Percentiles rank a stretch among this genome's conserved stretches.
Conservation (phyloP, 257 asterid genomes). For the Scutellaria minor region DNA sequence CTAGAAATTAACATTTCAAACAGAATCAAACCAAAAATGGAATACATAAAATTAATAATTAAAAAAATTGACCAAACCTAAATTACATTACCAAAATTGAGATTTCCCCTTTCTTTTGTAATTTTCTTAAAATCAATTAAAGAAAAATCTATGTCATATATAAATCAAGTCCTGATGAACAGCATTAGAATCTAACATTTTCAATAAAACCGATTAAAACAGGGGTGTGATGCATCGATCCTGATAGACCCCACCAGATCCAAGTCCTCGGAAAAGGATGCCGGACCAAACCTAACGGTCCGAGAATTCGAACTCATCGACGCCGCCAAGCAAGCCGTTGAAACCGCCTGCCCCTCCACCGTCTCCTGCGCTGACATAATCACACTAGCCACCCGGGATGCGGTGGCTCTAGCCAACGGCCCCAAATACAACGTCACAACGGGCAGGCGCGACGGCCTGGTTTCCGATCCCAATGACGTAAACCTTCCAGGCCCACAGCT, state of each 20-base stretch:
- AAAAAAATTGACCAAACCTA: too few relatives aligned
- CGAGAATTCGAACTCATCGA: constrained; percentile 71
- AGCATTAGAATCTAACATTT: too few relatives aligned
- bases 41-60: too few relatives aligned
- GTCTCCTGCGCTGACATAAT: constrained; percentile 84
- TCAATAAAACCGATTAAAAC: background rate
- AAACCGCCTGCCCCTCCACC: constrained; percentile 52
- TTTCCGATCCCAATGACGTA: constrained; percentile 50
- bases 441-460: constrained; percentile 69
- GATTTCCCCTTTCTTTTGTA: too few relatives aligned
- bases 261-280: constrained; percentile 50
- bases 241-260: constrained; percentile 49
- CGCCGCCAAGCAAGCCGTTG: constrained; percentile 58
- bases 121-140: too few relatives aligned
- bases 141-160: too few relatives aligned
- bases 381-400: constrained; percentile 77
- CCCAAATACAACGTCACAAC: constrained; percentile 57
- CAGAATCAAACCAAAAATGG: too few relatives aligned
- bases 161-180: too few relatives aligned
- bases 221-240: constrained; percentile 69
- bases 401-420: constrained; percentile 74
- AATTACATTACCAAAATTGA: too few relatives aligned
- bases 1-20: too few relatives aligned
- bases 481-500: constrained; percentile 63
- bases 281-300: constrained; percentile 53